Evolutionary conservation across 2,329 filamentous ascomycete genomes (phyloP).

Genomic region (Plenodomus biglobosus): DNA sequence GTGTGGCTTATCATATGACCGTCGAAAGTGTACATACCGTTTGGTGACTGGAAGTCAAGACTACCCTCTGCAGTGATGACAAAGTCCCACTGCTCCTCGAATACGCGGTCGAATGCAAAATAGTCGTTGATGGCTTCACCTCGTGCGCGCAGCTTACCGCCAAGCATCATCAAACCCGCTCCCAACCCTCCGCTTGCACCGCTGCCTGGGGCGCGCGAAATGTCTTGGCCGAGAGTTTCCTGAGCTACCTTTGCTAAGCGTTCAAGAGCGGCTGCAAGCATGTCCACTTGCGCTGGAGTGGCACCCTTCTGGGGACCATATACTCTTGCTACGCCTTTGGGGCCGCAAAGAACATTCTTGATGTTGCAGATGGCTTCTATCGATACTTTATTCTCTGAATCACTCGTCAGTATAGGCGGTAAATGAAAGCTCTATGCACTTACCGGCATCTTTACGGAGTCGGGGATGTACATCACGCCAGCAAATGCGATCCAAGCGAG

Average conservation of each 20-base stretch:
- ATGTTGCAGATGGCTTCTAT: slow-evolving; percentile 58
- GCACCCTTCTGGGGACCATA: slow-evolving; percentile 58
- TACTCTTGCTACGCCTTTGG: slow-evolving; percentile 52
- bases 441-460: slow-evolving; percentile 29
- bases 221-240: slow-evolving; percentile 39
- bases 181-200: slow-evolving; percentile 58
- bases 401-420: slow-evolving; percentile 3
- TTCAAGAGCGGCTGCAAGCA: slow-evolving; percentile 50
- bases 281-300: slow-evolving; percentile 46
- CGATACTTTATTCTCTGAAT: slow-evolving; percentile 28
- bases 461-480: slow-evolving; percentile 46
- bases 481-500: slow-evolving; percentile 45
- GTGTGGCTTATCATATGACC: not conserved
- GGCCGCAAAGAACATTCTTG: slow-evolving; percentile 55
- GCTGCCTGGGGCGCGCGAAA: slow-evolving; percentile 49
- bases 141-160: slow-evolving; percentile 50
- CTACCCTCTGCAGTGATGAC: slow-evolving; percentile 58
- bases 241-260: slow-evolving; percentile 45
- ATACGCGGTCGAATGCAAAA: slow-evolving; percentile 51
- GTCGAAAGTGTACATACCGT: slow-evolving; percentile 40
- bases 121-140: slow-evolving; percentile 56
- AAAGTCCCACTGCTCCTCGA: slow-evolving; percentile 51
- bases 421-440: slow-evolving; percentile 1
- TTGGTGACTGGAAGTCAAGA: slow-evolving; percentile 55
- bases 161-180: slow-evolving; percentile 53